A percentile compares a stretch with the other conserved stretches of the same genome.
Conservation (phyloP, 768 basidiomycete genomes). For the Tephrocybe sp. region DNA sequence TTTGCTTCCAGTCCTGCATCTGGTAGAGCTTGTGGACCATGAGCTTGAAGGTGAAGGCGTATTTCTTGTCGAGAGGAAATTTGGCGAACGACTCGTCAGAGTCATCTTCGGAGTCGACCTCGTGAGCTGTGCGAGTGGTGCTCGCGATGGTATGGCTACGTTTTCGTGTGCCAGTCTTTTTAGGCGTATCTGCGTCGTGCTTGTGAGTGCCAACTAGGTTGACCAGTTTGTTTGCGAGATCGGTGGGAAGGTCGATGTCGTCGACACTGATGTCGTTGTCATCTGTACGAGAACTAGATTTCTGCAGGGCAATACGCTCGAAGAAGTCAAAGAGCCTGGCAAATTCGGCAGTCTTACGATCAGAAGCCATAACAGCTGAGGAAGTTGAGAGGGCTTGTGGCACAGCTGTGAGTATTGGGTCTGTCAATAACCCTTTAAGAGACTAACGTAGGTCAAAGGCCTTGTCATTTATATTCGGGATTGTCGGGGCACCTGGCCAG, state of each 20-base stretch:
- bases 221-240: conserved; percentile 35
- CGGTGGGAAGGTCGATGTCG: conserved; percentile 29
- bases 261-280: conserved; percentile 26
- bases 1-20: conserved; percentile 57
- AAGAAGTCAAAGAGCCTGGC: conserved; percentile 54
- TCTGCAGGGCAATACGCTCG: conserved; percentile 49
- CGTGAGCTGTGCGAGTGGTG: conserved; percentile 5
- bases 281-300: conserved; percentile 31
- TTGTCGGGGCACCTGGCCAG: conserved; percentile 1
- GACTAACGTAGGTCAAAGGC: neutral
- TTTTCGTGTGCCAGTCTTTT: conserved; percentile 11
- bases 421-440: neutral
- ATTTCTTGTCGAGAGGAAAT: conserved; percentile 47
- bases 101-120: conserved; percentile 20
- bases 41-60: conserved; percentile 64
- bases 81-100: conserved; percentile 31
- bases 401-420: conserved; percentile 4
- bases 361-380: conserved; percentile 20
- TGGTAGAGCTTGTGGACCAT: conserved; percentile 69
- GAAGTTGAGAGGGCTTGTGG: conserved; percentile 6
- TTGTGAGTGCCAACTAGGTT: conserved; percentile 21
- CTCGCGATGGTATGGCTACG: conserved; percentile 28
- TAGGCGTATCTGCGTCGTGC: neutral
- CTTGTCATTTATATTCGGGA: conserved; percentile 9
- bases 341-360: conserved; percentile 49